A percentile compares a stretch with the other conserved stretches of the same genome.
phyloP scores from a whole-genome alignment of 208 protist species.

The Crithidia thermophila region DNA sequence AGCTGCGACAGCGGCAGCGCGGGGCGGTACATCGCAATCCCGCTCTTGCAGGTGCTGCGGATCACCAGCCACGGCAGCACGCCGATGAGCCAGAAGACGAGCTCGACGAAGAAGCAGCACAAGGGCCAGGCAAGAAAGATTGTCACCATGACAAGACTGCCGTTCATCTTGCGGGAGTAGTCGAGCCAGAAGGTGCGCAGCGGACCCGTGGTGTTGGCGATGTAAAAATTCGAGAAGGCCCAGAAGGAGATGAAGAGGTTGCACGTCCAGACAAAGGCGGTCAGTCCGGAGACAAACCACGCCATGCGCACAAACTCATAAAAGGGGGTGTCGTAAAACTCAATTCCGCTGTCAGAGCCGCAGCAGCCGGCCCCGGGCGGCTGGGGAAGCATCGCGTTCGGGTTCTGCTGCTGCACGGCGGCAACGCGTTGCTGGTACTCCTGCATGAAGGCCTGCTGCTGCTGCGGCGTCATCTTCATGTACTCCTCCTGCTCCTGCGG shows the following conservation, averaged over 20 bases:
- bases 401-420: constrained; percentile 30
- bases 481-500: constrained; percentile 45
- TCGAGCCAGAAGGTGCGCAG: constrained; percentile 61
- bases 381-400: background rate
- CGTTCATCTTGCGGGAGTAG: constrained; percentile 55
- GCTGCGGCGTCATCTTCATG: constrained; percentile 46
- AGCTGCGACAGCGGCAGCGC: constrained; percentile 66
- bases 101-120: constrained; percentile 61
- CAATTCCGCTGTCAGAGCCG: constrained; percentile 39
- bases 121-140: constrained; percentile 85
- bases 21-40: constrained; percentile 68
- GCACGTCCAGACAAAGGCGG: constrained; percentile 56
- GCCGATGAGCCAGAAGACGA: constrained; percentile 57
- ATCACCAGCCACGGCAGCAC: constrained; percentile 74
- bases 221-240: constrained; percentile 61
- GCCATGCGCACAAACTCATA: constrained; percentile 86
- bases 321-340: constrained; percentile 84
- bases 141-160: constrained; percentile 56
- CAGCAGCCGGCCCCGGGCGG: constrained; percentile 27
- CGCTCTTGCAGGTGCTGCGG: constrained; percentile 59
- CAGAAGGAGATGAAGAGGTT: constrained; percentile 73
- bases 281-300: constrained; percentile 77
- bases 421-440: constrained; percentile 42
- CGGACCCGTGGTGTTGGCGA: constrained; percentile 34
- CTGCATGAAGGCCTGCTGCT: constrained; percentile 55